A percentile compares a stretch with the other conserved stretches of the same genome.
These are phyloP conservation scores for Passiflora organensis DNA, from an alignment of 345 rosid genomes.

Conservation along the genomic window DNA sequence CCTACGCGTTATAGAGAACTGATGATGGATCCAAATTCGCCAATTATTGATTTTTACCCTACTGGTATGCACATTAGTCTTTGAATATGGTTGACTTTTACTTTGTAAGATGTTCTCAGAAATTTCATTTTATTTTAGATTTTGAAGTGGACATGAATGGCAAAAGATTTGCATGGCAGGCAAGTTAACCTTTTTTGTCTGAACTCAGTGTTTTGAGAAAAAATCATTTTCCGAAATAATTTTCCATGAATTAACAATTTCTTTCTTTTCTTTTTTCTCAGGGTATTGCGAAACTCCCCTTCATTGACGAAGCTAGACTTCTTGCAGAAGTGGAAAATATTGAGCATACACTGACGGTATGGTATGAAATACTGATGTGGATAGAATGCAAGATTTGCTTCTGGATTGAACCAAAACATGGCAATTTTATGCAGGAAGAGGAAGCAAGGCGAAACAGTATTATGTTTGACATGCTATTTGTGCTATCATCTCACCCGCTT, in stretches of 20 bases:
- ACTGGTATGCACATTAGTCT: conserved; percentile 38
- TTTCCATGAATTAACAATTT: not conserved
- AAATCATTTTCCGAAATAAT: not conserved
- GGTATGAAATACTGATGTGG: not conserved
- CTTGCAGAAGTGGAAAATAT: conserved; percentile 58
- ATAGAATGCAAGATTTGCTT: not conserved
- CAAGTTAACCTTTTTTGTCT: conserved; percentile 19
- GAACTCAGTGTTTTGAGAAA: conserved; percentile 1
- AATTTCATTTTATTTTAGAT: conserved; percentile 44
- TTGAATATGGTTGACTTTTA: not conserved
- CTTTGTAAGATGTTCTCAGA: conserved; percentile 13
- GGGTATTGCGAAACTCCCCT: conserved; percentile 90
- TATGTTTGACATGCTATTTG: conserved; percentile 75
- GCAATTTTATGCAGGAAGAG: conserved; percentile 48
- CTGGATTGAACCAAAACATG: conserved; percentile 4
- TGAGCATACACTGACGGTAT: conserved; percentile 72
- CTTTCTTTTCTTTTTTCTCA: conserved; percentile 19
- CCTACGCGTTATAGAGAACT: conserved; percentile 66
- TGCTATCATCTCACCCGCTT: conserved; percentile 64
- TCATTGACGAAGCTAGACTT: conserved; percentile 83
- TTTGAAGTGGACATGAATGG: conserved; percentile 94
- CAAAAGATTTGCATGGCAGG: conserved; percentile 94
- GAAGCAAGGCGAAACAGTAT: conserved; percentile 77
- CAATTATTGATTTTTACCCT: conserved; percentile 86
- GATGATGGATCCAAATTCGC: conserved; percentile 85